Evolutionary conservation across 2,329 filamentous ascomycete species (phyloP).

Genomic region (Aspergillus alliaceus): DNA sequence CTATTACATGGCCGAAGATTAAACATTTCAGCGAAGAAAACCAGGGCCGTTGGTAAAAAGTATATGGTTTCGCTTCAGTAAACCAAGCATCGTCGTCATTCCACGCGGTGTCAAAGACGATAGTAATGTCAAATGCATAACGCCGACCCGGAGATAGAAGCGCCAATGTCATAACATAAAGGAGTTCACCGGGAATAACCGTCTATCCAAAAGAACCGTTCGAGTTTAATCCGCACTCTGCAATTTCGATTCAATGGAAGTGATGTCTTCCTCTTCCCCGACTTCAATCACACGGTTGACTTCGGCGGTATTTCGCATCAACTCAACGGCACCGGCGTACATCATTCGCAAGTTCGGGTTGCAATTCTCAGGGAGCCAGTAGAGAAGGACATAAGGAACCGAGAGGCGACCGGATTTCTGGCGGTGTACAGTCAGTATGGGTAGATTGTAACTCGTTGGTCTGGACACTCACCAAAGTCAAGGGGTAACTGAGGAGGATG

Average conservation of each 20-base stretch:
- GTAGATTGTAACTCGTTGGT: background rate
- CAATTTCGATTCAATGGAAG: constrained; percentile 73
- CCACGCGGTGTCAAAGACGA: background rate
- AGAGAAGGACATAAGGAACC: constrained; percentile 91
- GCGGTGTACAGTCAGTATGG: background rate
- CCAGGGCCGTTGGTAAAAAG: background rate
- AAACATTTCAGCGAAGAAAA: background rate
- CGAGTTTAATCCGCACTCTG: constrained; percentile 27
- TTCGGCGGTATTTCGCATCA: constrained; percentile 91
- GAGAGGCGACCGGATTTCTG: constrained; percentile 79
- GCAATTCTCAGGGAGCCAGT: constrained; percentile 90
- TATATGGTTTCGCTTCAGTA: background rate
- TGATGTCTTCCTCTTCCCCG: constrained; percentile 74
- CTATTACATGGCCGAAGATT: background rate
- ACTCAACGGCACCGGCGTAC: constrained; percentile 92
- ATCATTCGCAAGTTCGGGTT: constrained; percentile 86
- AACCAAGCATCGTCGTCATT: background rate
- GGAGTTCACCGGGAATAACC: background rate
- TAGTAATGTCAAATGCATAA: background rate
- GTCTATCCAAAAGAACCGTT: constrained; percentile 1
- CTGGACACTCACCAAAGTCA: constrained; percentile 68
- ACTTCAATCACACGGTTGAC: constrained; percentile 87
- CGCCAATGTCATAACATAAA: background rate
- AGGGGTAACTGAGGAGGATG: constrained; percentile 83
- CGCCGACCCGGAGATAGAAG: background rate